phyloP scores from a whole-genome alignment of 2,329 filamentous ascomycete genomes.

The Colletotrichum salicis region DNA sequence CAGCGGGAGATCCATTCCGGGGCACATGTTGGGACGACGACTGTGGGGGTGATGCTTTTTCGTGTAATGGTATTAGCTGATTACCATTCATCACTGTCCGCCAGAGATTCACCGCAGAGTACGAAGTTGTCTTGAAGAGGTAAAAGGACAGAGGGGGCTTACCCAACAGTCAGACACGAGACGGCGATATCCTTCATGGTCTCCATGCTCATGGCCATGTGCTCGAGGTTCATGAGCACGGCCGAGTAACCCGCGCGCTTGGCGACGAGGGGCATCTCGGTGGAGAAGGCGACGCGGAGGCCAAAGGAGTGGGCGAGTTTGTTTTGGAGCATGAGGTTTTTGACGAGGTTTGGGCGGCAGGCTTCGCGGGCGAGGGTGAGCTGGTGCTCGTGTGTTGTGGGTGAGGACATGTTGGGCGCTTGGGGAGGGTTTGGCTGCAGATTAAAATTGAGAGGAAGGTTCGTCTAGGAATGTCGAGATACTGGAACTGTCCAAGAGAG shows the following conservation, averaged over 20 bases:
- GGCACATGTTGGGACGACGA: constrained; percentile 19
- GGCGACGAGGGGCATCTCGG: constrained; percentile 27
- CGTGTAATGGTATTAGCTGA: too few relatives aligned
- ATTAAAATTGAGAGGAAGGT: too few relatives aligned
- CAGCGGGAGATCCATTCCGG: constrained; percentile 44
- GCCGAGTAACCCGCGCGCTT: constrained; percentile 19
- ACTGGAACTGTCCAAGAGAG: background rate
- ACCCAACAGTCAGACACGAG: constrained; percentile 19
- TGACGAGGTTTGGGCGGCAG: constrained; percentile 20
- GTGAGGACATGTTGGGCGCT: constrained; percentile 3
- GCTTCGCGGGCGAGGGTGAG: constrained; percentile 16
- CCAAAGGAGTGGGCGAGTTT: constrained; percentile 21
- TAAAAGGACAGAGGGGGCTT: too few relatives aligned
- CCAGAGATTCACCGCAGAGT: too few relatives aligned
- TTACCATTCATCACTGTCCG: too few relatives aligned
- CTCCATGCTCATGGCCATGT: constrained; percentile 26
- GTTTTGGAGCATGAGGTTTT: constrained; percentile 13
- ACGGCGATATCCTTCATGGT: constrained; percentile 23
- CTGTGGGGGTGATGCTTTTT: background rate
- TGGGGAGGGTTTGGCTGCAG: too few relatives aligned
- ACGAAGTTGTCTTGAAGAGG: too few relatives aligned
- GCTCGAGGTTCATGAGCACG: constrained; percentile 27
- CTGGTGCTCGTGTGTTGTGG: background rate
- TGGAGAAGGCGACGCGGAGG: constrained; percentile 27
- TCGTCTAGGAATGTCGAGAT: background rate